Percentiles rank a stretch among this genome's conserved stretches.
Evolutionary conservation across 2,329 filamentous ascomycete genomes (phyloP).

Genomic region (Beauveria rudraprayagi): DNA sequence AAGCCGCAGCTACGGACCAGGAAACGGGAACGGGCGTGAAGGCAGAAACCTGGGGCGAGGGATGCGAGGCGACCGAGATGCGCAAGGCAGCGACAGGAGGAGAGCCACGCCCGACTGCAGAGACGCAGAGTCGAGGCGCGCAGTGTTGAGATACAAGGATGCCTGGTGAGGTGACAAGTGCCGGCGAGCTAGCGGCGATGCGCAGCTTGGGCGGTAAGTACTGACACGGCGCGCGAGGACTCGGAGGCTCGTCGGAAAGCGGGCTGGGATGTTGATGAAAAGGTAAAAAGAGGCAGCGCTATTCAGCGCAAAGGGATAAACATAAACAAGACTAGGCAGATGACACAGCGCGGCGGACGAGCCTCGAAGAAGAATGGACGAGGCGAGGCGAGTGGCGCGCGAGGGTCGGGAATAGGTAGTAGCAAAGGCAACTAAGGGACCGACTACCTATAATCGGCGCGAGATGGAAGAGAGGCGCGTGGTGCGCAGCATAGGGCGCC

Average conservation of each 20-base stretch:
- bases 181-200: neutral
- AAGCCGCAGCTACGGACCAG: constrained; percentile 4
- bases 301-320: neutral
- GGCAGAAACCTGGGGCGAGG: neutral
- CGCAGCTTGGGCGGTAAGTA: neutral
- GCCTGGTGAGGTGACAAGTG: neutral
- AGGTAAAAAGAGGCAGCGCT: neutral
- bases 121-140: neutral
- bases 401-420: constrained; percentile 4
- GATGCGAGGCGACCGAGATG: neutral
- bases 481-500: neutral
- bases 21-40: neutral
- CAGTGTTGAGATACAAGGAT: constrained; percentile 5
- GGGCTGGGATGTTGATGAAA: neutral
- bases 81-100: neutral
- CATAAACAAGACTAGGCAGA: neutral
- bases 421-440: neutral
- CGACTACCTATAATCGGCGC: neutral
- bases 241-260: neutral
- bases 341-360: neutral
- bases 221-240: neutral
- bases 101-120: neutral
- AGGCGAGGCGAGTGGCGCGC: neutral
- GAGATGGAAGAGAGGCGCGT: neutral
- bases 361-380: neutral